These are phyloP conservation scores for Yarrowia porcina DNA, from an alignment of 805 yeast genomes.

Conservation along the genomic window DNA sequence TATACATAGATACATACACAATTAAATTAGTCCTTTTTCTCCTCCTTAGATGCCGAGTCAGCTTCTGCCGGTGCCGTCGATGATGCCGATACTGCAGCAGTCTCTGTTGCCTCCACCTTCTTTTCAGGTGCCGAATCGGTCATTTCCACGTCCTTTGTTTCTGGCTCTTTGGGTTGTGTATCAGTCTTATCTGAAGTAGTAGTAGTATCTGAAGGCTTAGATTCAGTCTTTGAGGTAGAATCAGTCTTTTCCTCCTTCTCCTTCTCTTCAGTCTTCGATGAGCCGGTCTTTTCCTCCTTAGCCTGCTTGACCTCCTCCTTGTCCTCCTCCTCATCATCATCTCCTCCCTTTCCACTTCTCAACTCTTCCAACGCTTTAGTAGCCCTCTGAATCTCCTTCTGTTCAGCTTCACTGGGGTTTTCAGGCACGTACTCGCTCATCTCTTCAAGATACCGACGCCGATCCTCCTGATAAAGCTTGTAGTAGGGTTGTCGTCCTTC, in stretches of 20 bases:
- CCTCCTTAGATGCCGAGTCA: neutral
- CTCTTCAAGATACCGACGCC: constrained; percentile 68
- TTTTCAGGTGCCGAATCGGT: neutral
- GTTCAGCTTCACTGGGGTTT: constrained; percentile 32
- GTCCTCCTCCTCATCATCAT: neutral
- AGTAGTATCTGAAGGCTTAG: too few species aligned
- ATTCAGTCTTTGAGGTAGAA: too few species aligned
- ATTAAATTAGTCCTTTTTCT: constrained; percentile 3
- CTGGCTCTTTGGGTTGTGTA: too few species aligned
- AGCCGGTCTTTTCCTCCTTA: neutral
- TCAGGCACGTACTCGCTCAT: constrained; percentile 53
- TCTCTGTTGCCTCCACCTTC: neutral
- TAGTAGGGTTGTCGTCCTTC: constrained; percentile 69
- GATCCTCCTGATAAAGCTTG: constrained; percentile 73
- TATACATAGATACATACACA: neutral
- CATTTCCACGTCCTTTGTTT: neutral
- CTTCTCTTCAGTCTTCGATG: neutral
- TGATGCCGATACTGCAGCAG: neutral
- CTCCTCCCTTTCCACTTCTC: constrained; percentile 27
- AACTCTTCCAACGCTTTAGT: constrained; percentile 31
- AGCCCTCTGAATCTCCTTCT: constrained; percentile 33
- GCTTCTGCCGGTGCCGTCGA: neutral
- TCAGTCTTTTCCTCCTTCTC: neutral
- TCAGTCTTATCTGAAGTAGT: too few species aligned
- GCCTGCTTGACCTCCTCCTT: neutral